Percentiles rank a stretch among this genome's conserved stretches.
Evolutionary conservation across 208 protist genomes (phyloP).

Genomic region (Acanthamoeba lenticulata): DNA sequence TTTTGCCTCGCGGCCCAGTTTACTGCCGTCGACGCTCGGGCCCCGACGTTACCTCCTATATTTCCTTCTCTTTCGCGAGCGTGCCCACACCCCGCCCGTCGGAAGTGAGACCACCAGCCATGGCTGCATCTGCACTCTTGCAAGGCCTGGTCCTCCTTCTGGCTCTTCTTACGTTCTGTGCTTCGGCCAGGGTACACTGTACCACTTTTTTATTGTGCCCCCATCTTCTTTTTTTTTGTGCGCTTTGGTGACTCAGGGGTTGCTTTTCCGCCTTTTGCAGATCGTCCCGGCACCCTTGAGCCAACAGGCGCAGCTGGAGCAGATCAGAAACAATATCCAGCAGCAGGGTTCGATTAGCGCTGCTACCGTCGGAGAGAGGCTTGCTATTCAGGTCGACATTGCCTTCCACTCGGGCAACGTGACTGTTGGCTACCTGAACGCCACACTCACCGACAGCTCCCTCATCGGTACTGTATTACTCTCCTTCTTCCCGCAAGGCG

Average conservation of each 20-base stretch:
- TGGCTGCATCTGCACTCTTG: not conserved
- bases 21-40: no score
- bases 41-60: no score
- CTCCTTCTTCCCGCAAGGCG: no score
- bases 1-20: no score
- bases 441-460: not conserved
- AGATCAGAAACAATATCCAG: slow-evolving; percentile 26
- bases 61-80: no score
- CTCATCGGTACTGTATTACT: slow-evolving; percentile 9
- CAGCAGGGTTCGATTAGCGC: not conserved
- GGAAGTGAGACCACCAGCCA: not conserved
- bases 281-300: not conserved
- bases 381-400: not conserved
- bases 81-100: no score
- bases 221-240: not conserved
- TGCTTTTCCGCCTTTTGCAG: not conserved
- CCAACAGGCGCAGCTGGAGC: not conserved
- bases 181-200: not conserved
- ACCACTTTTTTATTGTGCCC: not conserved
- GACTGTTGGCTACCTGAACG: not conserved
- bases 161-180: not conserved
- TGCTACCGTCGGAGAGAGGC: not conserved
- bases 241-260: not conserved
- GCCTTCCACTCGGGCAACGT: slow-evolving; percentile 29
- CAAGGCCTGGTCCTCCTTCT: not conserved